These are phyloP conservation scores for Chimonanthus praecox DNA, from an alignment of 164 flowering plant species.

Conservation along the genomic window DNA sequence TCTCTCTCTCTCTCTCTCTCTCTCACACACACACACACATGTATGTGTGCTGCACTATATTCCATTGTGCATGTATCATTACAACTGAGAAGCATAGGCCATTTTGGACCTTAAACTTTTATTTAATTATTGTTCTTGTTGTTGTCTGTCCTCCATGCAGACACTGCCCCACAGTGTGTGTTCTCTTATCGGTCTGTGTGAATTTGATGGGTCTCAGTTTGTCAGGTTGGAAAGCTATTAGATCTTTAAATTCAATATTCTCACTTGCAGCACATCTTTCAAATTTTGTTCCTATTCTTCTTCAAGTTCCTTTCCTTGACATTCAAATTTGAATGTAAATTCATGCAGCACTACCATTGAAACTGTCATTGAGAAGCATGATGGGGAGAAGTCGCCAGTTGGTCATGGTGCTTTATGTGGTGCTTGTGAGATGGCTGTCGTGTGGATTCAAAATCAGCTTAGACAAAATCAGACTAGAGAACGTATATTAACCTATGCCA, in stretches of 20 bases:
- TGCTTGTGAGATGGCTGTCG: slow-evolving; percentile 78
- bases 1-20: too few relatives aligned
- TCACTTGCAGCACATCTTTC: not conserved
- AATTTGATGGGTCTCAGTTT: slow-evolving; percentile 62
- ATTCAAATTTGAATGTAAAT: not conserved
- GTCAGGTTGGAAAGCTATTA: slow-evolving; percentile 42
- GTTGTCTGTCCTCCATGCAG: slow-evolving; percentile 25
- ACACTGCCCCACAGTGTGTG: slow-evolving; percentile 59
- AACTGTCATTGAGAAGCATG: slow-evolving; percentile 53
- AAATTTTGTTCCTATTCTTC: not conserved
- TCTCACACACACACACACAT: too few relatives aligned
- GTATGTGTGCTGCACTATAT: too few relatives aligned
- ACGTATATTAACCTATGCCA: slow-evolving; percentile 49
- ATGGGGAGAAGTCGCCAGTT: slow-evolving; percentile 30
- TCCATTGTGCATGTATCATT: too few relatives aligned
- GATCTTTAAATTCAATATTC: not conserved
- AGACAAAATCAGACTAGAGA: slow-evolving; percentile 49
- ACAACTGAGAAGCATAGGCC: too few relatives aligned
- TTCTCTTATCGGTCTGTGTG: slow-evolving; percentile 69
- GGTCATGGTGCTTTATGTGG: slow-evolving; percentile 44
- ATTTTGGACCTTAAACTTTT: too few relatives aligned
- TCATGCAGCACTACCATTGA: slow-evolving; percentile 52
- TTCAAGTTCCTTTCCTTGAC: not conserved
- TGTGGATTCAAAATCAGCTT: slow-evolving; percentile 75
- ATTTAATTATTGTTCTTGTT: not conserved